Conservation (phyloP, 2,329 filamentous ascomycete species). For the Penicillium janthinellum region DNA sequence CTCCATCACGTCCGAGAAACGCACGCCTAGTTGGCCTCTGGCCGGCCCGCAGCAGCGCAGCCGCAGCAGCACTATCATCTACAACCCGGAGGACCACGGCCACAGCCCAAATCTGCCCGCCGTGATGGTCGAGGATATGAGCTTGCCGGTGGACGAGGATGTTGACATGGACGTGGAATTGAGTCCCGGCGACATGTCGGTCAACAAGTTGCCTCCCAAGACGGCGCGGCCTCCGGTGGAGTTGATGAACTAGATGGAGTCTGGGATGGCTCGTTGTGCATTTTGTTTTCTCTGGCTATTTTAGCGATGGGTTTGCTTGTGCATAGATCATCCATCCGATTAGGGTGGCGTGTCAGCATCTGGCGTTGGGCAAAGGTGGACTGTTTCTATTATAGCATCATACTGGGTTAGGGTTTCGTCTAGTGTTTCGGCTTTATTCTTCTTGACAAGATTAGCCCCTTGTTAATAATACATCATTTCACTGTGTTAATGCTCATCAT, state of each 20-base stretch:
- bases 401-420: not conserved
- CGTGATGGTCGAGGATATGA: slow-evolving; percentile 66
- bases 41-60: slow-evolving; percentile 40
- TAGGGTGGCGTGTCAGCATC: slow-evolving; percentile 11
- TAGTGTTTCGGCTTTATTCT: not conserved
- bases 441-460: not conserved
- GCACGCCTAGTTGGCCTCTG: slow-evolving; percentile 35
- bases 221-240: slow-evolving; percentile 60
- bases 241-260: slow-evolving; percentile 50
- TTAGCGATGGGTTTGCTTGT: slow-evolving; percentile 23
- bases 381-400: not conserved
- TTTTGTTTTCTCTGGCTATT: slow-evolving; percentile 14
- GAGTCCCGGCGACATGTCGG: slow-evolving; percentile 46
- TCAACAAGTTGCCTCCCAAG: slow-evolving; percentile 51
- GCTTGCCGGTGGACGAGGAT: slow-evolving; percentile 44
- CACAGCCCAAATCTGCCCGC: slow-evolving; percentile 61
- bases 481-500: not conserved
- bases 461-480: not conserved
- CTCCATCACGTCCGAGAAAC: slow-evolving; percentile 38
- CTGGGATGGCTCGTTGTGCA: not conserved
- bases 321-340: slow-evolving; percentile 16
- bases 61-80: slow-evolving; percentile 63
- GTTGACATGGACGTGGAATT: slow-evolving; percentile 46
- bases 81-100: slow-evolving; percentile 64
- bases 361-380: slow-evolving; percentile 20